Conservation (phyloP, 208 protist genomes). For the Crithidia thermophila region DNA sequence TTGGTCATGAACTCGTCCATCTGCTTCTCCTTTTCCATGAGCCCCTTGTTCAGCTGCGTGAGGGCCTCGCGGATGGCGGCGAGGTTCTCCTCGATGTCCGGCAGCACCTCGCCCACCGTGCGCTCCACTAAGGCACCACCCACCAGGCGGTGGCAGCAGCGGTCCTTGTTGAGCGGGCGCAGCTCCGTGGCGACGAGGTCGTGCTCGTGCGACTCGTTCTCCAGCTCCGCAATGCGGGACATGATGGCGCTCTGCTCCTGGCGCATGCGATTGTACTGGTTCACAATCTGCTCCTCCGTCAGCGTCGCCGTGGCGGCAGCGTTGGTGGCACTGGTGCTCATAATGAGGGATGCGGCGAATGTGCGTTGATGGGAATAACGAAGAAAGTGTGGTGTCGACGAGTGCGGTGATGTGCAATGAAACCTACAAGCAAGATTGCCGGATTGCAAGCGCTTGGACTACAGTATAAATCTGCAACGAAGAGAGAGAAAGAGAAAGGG, state of each 20-base stretch:
- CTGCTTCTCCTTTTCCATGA: conserved; percentile 80
- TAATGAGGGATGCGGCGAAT: background rate
- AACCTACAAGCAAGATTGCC: too few relatives aligned
- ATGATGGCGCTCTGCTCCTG: conserved; percentile 88
- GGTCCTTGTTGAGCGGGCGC: conserved; percentile 79
- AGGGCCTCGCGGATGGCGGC: conserved; percentile 75
- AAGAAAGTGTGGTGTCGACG: background rate
- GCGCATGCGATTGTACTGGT: conserved; percentile 85
- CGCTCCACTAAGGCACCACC: conserved; percentile 95
- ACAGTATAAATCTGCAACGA: too few relatives aligned
- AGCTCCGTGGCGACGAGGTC: conserved; percentile 90
- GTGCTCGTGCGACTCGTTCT: conserved; percentile 92
- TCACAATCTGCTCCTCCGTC: conserved; percentile 81
- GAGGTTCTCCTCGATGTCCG: conserved; percentile 93
- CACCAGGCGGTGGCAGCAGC: conserved; percentile 95
- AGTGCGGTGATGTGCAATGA: too few relatives aligned
- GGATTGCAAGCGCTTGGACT: too few relatives aligned
- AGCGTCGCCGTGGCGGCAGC: conserved; percentile 6
- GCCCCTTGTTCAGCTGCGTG: conserved; percentile 70
- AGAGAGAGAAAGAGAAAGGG: background rate
- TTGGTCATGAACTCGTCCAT: conserved; percentile 89
- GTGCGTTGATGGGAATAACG: too few relatives aligned
- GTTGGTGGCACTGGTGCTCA: conserved; percentile 13
- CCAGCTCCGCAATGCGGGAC: conserved; percentile 87
- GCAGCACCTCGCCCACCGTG: conserved; percentile 94